Evolutionary conservation across 2,329 filamentous ascomycete genomes (phyloP).

Genomic region (Aspergillus neoniger): DNA sequence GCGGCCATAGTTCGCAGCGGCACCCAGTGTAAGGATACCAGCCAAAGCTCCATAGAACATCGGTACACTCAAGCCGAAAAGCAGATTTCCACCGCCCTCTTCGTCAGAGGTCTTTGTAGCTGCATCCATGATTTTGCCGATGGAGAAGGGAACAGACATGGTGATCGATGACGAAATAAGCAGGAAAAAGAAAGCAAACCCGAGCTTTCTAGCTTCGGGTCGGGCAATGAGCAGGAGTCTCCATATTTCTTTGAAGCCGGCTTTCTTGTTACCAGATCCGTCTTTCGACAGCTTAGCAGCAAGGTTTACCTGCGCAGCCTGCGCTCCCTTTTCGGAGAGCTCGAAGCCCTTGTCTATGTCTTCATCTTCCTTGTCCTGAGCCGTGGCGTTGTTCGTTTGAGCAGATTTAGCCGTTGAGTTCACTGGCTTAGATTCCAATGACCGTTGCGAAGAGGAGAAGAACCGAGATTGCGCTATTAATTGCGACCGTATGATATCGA

Average conservation of each 20-base stretch:
- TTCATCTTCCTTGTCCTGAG: constrained; percentile 47
- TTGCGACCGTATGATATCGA: not conserved
- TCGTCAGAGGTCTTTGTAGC: constrained; percentile 73
- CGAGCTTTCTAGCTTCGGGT: constrained; percentile 78
- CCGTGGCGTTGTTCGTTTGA: constrained; percentile 33
- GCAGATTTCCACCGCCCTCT: constrained; percentile 54
- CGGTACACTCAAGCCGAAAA: constrained; percentile 81
- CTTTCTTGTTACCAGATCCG: constrained; percentile 56
- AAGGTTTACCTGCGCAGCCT: constrained; percentile 86
- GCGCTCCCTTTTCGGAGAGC: constrained; percentile 78
- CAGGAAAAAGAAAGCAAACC: constrained; percentile 77
- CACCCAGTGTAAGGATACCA: constrained; percentile 76
- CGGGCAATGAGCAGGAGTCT: constrained; percentile 84
- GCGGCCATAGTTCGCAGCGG: constrained; percentile 87
- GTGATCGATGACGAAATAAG: constrained; percentile 89
- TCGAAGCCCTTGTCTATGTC: constrained; percentile 65
- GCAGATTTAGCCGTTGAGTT: constrained; percentile 19
- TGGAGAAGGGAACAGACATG: constrained; percentile 95
- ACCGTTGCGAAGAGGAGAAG: constrained; percentile 30
- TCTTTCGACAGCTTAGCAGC: constrained; percentile 85
- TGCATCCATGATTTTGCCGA: constrained; percentile 91
- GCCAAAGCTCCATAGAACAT: constrained; percentile 87
- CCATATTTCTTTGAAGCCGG: constrained; percentile 76
- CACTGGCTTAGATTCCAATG: constrained; percentile 29
- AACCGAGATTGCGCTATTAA: constrained; percentile 18